phyloP scores from a whole-genome alignment of 257 asterid species.

The Plantago ovata region DNA sequence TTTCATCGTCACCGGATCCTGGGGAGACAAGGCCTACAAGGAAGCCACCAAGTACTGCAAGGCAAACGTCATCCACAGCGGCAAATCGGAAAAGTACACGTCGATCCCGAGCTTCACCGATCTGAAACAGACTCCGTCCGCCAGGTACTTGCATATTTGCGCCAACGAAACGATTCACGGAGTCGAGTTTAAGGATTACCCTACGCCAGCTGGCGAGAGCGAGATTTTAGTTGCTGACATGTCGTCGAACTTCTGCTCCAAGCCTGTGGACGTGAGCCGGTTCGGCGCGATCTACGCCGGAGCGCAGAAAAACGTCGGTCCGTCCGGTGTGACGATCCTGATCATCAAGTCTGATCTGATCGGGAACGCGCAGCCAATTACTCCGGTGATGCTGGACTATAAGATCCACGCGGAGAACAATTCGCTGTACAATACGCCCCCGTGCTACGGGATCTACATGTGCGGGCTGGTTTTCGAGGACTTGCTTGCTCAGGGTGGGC shows the following conservation, averaged over 20 bases:
- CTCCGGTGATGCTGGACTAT: constrained; percentile 88
- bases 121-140: constrained; percentile 52
- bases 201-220: constrained; percentile 42
- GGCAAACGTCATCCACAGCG: constrained; percentile 74
- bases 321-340: constrained; percentile 89
- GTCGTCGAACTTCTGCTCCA: constrained; percentile 95
- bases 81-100: constrained; percentile 80
- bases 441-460: constrained; percentile 89
- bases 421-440: constrained; percentile 88
- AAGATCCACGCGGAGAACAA: constrained; percentile 89
- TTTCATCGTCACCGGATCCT: constrained; percentile 83
- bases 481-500: constrained; percentile 81
- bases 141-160: constrained; percentile 80
- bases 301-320: constrained; percentile 96
- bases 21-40: constrained; percentile 91
- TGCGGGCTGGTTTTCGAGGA: constrained; percentile 93
- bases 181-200: constrained; percentile 81
- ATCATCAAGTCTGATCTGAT: constrained; percentile 67
- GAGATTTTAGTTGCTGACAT: constrained; percentile 75
- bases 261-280: constrained; percentile 70
- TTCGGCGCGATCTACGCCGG: constrained; percentile 93
- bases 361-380: constrained; percentile 61
- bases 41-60: constrained; percentile 67
- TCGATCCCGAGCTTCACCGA: constrained; percentile 57
- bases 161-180: constrained; percentile 97